phyloP scores from a whole-genome alignment of 352 stramenopile species.

The Phytophthora sansomeana region DNA sequence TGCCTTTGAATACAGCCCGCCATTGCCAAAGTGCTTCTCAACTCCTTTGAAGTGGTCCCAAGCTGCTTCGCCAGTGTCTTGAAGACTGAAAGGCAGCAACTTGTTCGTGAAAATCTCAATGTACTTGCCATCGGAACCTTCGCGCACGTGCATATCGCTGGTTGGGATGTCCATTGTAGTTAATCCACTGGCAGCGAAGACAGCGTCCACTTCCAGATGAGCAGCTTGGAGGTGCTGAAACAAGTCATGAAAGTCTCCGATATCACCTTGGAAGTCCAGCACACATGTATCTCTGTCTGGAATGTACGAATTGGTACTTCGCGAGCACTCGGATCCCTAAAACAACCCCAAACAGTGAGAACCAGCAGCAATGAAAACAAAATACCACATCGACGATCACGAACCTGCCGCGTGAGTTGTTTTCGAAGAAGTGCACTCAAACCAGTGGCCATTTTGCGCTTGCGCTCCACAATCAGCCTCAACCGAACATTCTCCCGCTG shows the following conservation, averaged over 20 bases:
- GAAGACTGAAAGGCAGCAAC: conserved; percentile 35
- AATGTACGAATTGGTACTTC: conserved; percentile 2
- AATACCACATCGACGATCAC: neutral
- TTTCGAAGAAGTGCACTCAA: conserved; percentile 32
- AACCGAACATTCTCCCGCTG: conserved; percentile 44
- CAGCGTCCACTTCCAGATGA: conserved; percentile 41
- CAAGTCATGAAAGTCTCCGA: conserved; percentile 43
- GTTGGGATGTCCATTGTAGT: conserved; percentile 19
- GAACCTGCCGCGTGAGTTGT: conserved; percentile 34
- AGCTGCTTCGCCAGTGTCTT: conserved; percentile 27
- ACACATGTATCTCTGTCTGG: conserved; percentile 3
- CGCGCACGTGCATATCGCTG: conserved; percentile 34
- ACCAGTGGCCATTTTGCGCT: conserved; percentile 34
- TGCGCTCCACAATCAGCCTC: conserved; percentile 33
- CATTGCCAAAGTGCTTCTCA: conserved; percentile 39
- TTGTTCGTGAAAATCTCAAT: conserved; percentile 41
- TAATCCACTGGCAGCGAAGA: conserved; percentile 38
- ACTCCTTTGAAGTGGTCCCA: conserved; percentile 44
- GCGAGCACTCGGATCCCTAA: conserved; percentile 15
- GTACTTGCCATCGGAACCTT: conserved; percentile 31
- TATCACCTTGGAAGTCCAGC: conserved; percentile 39
- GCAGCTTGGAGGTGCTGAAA: conserved; percentile 43
- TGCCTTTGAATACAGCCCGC: conserved; percentile 24
- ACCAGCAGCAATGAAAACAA: neutral
- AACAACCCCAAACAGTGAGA: neutral